Percentiles rank a stretch among this genome's conserved stretches.
phyloP scores from a whole-genome alignment of 2,329 filamentous ascomycete genomes.

The Hymenoscyphus salicellus region DNA sequence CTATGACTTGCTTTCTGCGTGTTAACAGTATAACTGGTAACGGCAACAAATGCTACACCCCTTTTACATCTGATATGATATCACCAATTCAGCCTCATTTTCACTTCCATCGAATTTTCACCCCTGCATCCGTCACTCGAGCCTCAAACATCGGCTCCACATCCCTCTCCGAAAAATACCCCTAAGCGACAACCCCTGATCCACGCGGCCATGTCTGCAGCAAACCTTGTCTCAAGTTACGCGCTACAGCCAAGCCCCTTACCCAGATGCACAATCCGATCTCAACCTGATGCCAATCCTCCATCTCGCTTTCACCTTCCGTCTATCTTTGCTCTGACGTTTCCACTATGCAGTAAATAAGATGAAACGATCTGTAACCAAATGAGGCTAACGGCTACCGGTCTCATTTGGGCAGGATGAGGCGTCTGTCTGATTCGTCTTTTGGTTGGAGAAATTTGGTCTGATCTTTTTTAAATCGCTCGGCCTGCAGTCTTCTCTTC shows the following conservation, averaged over 20 bases:
- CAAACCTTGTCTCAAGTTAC: not conserved
- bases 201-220: not conserved
- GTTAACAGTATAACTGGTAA: no score
- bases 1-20: no score
- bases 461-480: not conserved
- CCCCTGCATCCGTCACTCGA: no score
- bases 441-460: no score
- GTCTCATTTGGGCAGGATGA: not conserved
- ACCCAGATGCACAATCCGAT: not conserved
- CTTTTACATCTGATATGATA: no score
- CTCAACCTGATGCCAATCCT: not conserved
- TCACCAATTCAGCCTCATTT: no score
- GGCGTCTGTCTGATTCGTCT: not conserved
- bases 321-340: no score
- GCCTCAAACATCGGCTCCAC: constrained; percentile 3
- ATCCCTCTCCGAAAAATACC: not conserved
- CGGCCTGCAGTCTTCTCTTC: not conserved
- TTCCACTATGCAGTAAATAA: not conserved
- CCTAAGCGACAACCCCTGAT: not conserved
- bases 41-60: no score
- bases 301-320: no score
- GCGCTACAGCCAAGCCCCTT: constrained; percentile 1
- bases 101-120: not conserved
- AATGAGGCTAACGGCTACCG: not conserved
- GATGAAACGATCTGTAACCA: constrained; percentile 9